Percentiles rank a stretch among this genome's conserved stretches.
Evolutionary conservation across 345 rosid genomes (phyloP).

Genomic region (Populus euphratica): DNA sequence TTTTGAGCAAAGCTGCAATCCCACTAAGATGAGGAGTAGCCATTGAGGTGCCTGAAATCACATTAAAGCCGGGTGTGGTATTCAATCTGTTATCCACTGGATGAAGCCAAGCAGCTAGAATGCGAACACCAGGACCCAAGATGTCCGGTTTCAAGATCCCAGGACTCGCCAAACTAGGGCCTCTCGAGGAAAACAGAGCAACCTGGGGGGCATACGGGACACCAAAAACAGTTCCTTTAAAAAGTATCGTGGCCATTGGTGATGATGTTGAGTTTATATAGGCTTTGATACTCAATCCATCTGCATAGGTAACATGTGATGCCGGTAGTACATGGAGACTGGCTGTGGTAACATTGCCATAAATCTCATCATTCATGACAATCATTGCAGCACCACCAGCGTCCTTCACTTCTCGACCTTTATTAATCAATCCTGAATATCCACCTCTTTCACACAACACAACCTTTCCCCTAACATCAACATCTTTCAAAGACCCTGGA

Average conservation of each 20-base stretch:
- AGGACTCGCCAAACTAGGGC: slow-evolving; percentile 15
- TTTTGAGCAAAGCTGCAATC: slow-evolving; percentile 51
- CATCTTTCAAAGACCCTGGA: slow-evolving; percentile 1
- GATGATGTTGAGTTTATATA: slow-evolving; percentile 4
- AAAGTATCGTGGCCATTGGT: slow-evolving; percentile 1
- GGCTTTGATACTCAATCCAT: slow-evolving; percentile 5
- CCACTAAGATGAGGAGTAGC: slow-evolving; percentile 57
- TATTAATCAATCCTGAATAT: neutral
- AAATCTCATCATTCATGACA: neutral
- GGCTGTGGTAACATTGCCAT: neutral
- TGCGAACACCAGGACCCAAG: slow-evolving; percentile 20
- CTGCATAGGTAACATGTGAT: slow-evolving; percentile 9
- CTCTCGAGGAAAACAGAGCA: slow-evolving; percentile 16
- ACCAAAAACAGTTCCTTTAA: slow-evolving; percentile 12
- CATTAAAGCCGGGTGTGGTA: neutral
- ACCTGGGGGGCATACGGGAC: slow-evolving; percentile 10
- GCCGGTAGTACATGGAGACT: slow-evolving; percentile 10
- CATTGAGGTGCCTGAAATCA: slow-evolving; percentile 63
- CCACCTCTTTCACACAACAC: slow-evolving; percentile 11
- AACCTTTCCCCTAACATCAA: slow-evolving; percentile 7
- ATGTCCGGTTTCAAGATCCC: slow-evolving; percentile 29
- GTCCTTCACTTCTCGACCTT: slow-evolving; percentile 17
- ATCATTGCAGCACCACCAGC: slow-evolving; percentile 20
- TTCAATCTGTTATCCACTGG: neutral
- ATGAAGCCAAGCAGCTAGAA: slow-evolving; percentile 18